Conservation (phyloP, 1,284 basidiomycete species). For the Sanghuangporus baumii region DNA sequence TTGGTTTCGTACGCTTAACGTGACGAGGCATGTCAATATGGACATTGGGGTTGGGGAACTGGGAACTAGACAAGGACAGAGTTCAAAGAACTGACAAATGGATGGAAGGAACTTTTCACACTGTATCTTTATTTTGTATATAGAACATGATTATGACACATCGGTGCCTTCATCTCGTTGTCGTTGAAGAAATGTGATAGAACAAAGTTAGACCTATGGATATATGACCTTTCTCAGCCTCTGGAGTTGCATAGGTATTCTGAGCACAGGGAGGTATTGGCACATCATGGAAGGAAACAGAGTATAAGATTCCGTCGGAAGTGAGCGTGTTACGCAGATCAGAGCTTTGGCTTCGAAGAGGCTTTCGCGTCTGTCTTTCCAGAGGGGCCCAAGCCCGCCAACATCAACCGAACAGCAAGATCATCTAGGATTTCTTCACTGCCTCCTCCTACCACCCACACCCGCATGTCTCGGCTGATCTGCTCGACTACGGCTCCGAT, state of each 20-base stretch:
- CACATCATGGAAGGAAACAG: background rate
- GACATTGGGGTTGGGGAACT: background rate
- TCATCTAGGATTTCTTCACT: constrained; percentile 22
- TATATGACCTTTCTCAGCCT: too few species aligned
- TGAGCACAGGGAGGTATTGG: background rate
- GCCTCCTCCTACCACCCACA: constrained; percentile 21
- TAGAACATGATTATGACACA: too few species aligned
- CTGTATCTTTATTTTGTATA: background rate
- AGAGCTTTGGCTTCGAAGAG: background rate
- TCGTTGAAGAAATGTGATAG: background rate
- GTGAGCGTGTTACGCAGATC: background rate
- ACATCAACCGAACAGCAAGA: constrained; percentile 14
- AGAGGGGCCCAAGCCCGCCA: background rate
- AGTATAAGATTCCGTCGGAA: background rate
- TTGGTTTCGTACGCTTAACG: constrained; percentile 3
- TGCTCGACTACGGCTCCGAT: constrained; percentile 19
- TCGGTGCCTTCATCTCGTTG: background rate
- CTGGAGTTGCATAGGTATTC: too few species aligned
- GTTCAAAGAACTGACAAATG: too few species aligned
- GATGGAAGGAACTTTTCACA: too few species aligned
- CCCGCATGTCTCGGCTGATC: constrained; percentile 21
- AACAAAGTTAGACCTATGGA: background rate
- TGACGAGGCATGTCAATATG: constrained; percentile 5
- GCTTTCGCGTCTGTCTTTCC: background rate
- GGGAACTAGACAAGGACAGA: background rate